These are phyloP conservation scores for Mucuna pruriens DNA, from an alignment of 306 rosid species.

Conservation along the genomic window DNA sequence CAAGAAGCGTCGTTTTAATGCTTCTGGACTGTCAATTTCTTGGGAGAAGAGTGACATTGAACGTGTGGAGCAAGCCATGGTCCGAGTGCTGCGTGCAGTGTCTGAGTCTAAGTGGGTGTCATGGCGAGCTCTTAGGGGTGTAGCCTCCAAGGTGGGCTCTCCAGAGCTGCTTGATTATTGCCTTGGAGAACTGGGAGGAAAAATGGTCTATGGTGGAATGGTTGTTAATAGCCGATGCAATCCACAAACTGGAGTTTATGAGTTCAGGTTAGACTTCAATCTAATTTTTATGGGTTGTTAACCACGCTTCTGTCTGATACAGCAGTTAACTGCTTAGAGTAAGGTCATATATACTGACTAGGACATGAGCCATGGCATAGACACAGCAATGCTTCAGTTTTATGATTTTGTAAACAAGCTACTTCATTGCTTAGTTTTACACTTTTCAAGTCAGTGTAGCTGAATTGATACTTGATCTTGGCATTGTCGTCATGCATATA, in stretches of 20 bases:
- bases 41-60: conserved; percentile 71
- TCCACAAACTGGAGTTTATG: conserved; percentile 66
- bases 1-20: conserved; percentile 53
- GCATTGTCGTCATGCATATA: conserved; percentile 28
- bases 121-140: conserved; percentile 81
- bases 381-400: neutral
- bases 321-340: neutral
- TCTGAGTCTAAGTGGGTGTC: conserved; percentile 88
- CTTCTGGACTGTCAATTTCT: conserved; percentile 53
- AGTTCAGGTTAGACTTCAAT: conserved; percentile 70
- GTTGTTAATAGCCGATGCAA: conserved; percentile 73
- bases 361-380: neutral
- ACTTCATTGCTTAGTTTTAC: neutral
- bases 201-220: conserved; percentile 68
- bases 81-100: conserved; percentile 90
- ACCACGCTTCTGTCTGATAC: neutral
- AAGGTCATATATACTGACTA: conserved; percentile 4
- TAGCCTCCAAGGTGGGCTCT: conserved; percentile 76
- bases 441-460: conserved; percentile 6
- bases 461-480: conserved; percentile 18
- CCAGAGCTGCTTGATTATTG: conserved; percentile 84
- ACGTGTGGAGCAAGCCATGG: conserved; percentile 78
- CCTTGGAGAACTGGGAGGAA: conserved; percentile 84
- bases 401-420: neutral
- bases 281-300: conserved; percentile 1